Evolutionary conservation across 108 stramenopile genomes (phyloP), one percentile per base, ranked within the genome.

Genomic region (Parietichytrium sp.): DNA sequence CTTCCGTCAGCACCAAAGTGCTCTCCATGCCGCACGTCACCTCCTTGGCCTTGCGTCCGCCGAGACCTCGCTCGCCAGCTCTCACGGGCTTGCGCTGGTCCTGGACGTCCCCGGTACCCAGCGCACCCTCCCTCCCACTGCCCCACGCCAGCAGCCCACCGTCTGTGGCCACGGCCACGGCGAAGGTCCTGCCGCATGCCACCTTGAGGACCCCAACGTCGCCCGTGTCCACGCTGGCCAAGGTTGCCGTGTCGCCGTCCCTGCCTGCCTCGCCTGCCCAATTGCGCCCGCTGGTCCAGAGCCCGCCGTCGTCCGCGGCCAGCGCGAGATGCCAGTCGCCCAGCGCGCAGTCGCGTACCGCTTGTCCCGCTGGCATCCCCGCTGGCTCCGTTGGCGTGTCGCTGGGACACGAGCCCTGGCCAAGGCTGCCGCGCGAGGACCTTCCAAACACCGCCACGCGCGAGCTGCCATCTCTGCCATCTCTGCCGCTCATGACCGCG

Each of bases 241-340:
- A 33, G 15, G 61, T 33, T 12, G 38, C 38, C 42, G 61, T 72
- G 61, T 72, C 61, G 42, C 61, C 61, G 20, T 38, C 61, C 1
- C 61, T 33, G 33, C 61, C 61, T 6, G 45, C 23, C 42, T 72
- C 61, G 10, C 61, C 61, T 31, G 61, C 45, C 61, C 61, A 72
- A 42, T 72, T 72, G 38, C 61, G 61, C 16, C 61, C 61, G 7
- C 38, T n/a, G 61, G 61, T 72, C 61, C 61, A 72, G 29, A 72
- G 61, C 23, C 61, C 38, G 61, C 61, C 61, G 38, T 72, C 45
- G 61, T 23, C 33, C 38, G 36, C 61, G 25, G 45, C 45, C 23
- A 42, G 38, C 10, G 61, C 61, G 38, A 72, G 36, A 42, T 72
- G 61, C 10, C 36, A 72, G 23, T 72, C 61, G 42, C 61, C 61